These are phyloP conservation scores for Nannizziopsis arthrosporioides DNA, from an alignment of 2,329 filamentous ascomycete species.

Conservation along the genomic window DNA sequence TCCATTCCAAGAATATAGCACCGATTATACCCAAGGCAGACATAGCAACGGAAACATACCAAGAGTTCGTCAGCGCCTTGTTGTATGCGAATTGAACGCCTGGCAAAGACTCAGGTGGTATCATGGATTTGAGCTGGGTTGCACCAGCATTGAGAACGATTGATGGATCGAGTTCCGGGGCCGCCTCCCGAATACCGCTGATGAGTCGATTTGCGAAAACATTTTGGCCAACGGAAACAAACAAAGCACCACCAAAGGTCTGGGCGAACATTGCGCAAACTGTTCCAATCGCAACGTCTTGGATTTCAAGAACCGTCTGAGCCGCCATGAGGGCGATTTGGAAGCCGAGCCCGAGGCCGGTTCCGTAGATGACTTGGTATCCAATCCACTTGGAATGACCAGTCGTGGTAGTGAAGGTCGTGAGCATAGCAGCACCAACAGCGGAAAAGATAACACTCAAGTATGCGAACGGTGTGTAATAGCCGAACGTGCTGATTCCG, in stretches of 20 bases:
- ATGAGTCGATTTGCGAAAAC: slow-evolving; percentile 17
- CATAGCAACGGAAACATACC: slow-evolving; percentile 49
- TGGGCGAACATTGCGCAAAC: slow-evolving; percentile 20
- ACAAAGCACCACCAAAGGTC: slow-evolving; percentile 18
- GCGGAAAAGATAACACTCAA: slow-evolving; percentile 17
- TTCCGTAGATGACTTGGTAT: slow-evolving; percentile 20
- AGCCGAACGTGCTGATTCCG: slow-evolving; percentile 14
- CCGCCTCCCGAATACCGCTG: slow-evolving; percentile 5
- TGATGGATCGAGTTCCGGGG: slow-evolving; percentile 33
- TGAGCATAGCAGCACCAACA: slow-evolving; percentile 23
- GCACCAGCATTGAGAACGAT: slow-evolving; percentile 39
- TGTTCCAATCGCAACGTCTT: slow-evolving; percentile 17
- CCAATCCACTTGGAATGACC: slow-evolving; percentile 20
- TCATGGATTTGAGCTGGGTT: slow-evolving; percentile 47
- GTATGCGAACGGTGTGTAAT: slow-evolving; percentile 20
- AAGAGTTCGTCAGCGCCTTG: slow-evolving; percentile 45
- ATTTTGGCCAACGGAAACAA: slow-evolving; percentile 19
- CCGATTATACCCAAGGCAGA: slow-evolving; percentile 45
- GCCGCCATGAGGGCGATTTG: slow-evolving; percentile 17
- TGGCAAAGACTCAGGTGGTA: slow-evolving; percentile 41
- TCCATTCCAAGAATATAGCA: slow-evolving; percentile 48
- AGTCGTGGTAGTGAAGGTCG: slow-evolving; percentile 20
- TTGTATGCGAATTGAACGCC: slow-evolving; percentile 55
- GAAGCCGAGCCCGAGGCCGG: slow-evolving; percentile 19
- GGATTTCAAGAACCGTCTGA: slow-evolving; percentile 17